Base-by-base conservation (phyloP, 2,329 filamentous ascomycete species). In the Onygena corvina region DNA sequence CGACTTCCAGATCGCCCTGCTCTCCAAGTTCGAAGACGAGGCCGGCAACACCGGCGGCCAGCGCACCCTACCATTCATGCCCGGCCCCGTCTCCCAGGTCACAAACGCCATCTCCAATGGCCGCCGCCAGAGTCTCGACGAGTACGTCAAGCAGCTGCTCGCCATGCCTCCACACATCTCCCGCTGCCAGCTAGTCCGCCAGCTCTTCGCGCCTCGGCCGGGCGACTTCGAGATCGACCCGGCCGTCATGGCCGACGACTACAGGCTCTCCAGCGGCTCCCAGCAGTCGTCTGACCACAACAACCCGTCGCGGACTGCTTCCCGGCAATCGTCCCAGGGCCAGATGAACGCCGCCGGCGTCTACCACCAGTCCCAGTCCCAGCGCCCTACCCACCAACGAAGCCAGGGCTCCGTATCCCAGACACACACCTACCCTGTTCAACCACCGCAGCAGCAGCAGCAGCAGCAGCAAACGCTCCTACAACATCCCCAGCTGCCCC, bases 61-160 rank as follows among this genome's bases (percentile, higher is more conserved):
- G 61, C 83, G 92, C 50, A 87, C 84, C 6, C 69, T 98, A 9
- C 92, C 92, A 1, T 96, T 94, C 65, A 98, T 98, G 92, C 92
- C 92, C 7, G 92, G 92, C 4, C 92, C 92, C 2, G 90, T 98
- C 53, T 94, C 89, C 56, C 94, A 94, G 67, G 90, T 96, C 50
- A 98, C 90, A n/a, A 90, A 96, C 62, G 86, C 86, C 30, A 95
- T 98, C 59, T 94, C 89, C 14, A 89, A 95, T 61, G 89, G 88
- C 23, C 81, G 92, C 57, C 80, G 92, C 52, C 86, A 92, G 64
- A 95, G 94, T 62, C 72, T 98, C 33, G 89, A 98, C 61, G 86
- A 90, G 47, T 98, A 98, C 60, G 87, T 98, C 58, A 93, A 93
- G 69, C 90, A 92, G 59, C 74, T 98, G 18, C 72, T 98, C 6